Evolutionary conservation across 179 eudicot genomes (phyloP), one percentile per base, ranked within the genome.

Genomic region (Amaranthus tricolor): DNA sequence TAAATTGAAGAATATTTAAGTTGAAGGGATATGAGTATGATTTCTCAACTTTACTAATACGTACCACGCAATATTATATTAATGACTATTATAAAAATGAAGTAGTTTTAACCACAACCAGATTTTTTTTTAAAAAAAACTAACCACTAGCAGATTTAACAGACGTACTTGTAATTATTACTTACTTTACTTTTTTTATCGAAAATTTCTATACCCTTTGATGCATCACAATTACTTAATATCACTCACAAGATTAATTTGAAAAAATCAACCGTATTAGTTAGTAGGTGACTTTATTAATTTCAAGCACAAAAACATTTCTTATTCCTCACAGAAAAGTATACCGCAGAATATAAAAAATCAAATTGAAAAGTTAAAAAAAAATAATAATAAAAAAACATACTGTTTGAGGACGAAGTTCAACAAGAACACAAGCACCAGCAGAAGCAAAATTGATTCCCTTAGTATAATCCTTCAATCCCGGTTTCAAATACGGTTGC

Each of bases 391-490:
- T 10, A 59, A 6, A 11, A 14, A 7, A 0, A 54, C 81, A 53
- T 85, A 87, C 90, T 9, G 80, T 75, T 53, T 76, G 67, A 6
- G 84, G 84, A 10, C 80, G 77, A 60, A 80, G 77, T 52, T 85
- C 85, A 65, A 77, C 77, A 6, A 85, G 83, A 8, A 81, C 86
- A 78, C 90, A 85, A 75, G 90, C 88, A 48, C 84, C 85, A 56
- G 82, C 90, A 0, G 90, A 83, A 15, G 90, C 90, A 60, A 87
- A 84, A 19, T 84, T 84, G 45, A 84, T 76, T 9, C 85, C 87
- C 0, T 79, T 74, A 1, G 78, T 74, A 54, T 47, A 84, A 51
- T 82, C 74, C 6, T 64, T 79, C 2, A 84, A 21, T 1, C 85
- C 87, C 0, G 87, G 87, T 13, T 70, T 66, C 43, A 84, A 40